Conservation (phyloP, 768 basidiomycete genomes). For the Phlebiopsis gigantea region DNA sequence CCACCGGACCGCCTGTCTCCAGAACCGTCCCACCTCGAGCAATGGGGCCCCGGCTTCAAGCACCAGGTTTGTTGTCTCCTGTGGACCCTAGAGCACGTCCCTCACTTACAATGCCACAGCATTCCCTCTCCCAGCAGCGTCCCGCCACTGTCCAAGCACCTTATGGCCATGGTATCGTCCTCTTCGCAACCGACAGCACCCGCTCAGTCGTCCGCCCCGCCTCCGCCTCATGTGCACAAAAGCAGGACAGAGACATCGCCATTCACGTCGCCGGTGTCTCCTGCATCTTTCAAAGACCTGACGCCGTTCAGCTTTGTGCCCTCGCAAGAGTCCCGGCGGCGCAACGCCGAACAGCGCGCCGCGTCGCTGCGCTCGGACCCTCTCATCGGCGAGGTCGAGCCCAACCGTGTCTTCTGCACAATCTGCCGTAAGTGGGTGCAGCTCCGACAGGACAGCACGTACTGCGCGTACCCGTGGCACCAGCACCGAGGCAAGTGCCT, state of each 20-base stretch:
- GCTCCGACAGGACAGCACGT: conserved; percentile 69
- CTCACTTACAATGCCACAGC: neutral
- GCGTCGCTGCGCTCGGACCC: conserved; percentile 63
- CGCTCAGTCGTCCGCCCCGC: neutral
- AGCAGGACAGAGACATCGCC: neutral
- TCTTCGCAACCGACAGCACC: conserved; percentile 20
- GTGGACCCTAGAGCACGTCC: neutral
- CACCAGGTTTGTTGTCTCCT: conserved; percentile 4
- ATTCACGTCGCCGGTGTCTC: conserved; percentile 6
- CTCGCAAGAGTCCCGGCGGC: conserved; percentile 56
- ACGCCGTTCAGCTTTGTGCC: conserved; percentile 53
- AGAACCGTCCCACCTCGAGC: conserved; percentile 19
- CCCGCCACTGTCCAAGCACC: conserved; percentile 9
- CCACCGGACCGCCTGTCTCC: conserved; percentile 54
- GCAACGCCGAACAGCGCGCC: conserved; percentile 77
- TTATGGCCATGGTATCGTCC: conserved; percentile 19
- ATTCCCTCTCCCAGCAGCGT: conserved; percentile 11
- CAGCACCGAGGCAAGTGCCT: conserved; percentile 76
- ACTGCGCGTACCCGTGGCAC: conserved; percentile 79
- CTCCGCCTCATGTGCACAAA: neutral
- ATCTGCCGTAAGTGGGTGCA: conserved; percentile 83
- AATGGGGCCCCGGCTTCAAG: too few relatives aligned
- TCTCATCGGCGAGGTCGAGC: conserved; percentile 65
- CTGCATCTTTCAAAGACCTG: conserved; percentile 48
- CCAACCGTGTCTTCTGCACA: conserved; percentile 59